Percentiles rank a stretch among this genome's conserved stretches.
These are phyloP conservation scores for Phalaenopsis hybrid DNA, from an alignment of 116 monocot genomes.

Conservation along the genomic window DNA sequence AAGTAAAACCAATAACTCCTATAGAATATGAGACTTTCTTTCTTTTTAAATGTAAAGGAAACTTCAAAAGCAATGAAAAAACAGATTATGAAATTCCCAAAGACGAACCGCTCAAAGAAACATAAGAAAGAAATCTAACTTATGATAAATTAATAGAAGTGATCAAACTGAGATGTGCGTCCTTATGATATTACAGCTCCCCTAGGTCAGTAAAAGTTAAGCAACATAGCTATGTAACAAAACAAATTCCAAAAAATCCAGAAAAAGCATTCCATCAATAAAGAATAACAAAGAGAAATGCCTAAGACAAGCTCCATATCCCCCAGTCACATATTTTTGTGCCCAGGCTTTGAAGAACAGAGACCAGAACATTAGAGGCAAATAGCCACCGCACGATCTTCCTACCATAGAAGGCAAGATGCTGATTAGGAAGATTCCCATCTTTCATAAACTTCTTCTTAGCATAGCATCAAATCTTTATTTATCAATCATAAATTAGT, in stretches of 20 bases:
- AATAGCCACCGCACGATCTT: conserved; percentile 93
- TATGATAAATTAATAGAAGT: no score
- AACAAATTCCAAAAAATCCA: neutral
- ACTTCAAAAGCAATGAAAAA: no score
- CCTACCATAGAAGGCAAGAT: conserved; percentile 94
- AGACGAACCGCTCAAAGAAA: no score
- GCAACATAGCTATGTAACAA: no score
- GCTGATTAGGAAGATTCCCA: conserved; percentile 95
- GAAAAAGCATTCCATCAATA: neutral
- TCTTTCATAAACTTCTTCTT: conserved; percentile 44
- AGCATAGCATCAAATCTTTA: no score
- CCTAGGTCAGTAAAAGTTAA: neutral
- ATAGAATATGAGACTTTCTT: no score
- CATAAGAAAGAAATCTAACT: no score
- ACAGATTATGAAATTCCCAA: no score
- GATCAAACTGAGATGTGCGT: no score
- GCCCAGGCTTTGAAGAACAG: conserved; percentile 87
- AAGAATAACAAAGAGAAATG: neutral
- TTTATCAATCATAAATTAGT: no score
- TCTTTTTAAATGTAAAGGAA: no score
- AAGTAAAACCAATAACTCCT: no score
- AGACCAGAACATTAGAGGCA: conserved; percentile 76
- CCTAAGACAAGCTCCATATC: neutral
- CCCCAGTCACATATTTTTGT: conserved; percentile 61
- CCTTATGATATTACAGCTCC: neutral